Evolutionary conservation across 768 basidiomycete species (phyloP), one percentile per base, ranked within the genome.

Genomic region (Kwoniella mangroviensis): DNA sequence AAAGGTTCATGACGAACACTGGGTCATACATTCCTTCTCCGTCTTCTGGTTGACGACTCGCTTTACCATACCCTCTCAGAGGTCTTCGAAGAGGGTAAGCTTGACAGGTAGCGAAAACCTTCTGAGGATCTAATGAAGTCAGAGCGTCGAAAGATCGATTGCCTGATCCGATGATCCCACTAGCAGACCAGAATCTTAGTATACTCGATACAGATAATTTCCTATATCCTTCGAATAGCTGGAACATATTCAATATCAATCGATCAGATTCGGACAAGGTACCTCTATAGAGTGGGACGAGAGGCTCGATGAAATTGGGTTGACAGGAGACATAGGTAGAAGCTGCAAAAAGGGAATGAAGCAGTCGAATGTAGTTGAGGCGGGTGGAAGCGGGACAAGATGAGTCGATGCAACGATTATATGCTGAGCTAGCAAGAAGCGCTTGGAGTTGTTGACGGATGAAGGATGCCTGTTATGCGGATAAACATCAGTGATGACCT

Each of bases 281-380:
- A 1, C 91, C 95, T 10, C 87, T 83, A 79, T 98, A 98, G 1
- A 94, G 84, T 21, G 84, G 84, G 54, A 91, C 82, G 43, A 98
- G 85, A 1, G 92, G 92, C 56, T 92, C 89, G 54, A 95, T 84
- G 73, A 95, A 92, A 3, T 88, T 90, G 11, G 90, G 86, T 79
- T 96, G 95, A 76, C 92, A 95, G 2, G 93, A 91, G 75, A 93
- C 93, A 13, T 86, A 83, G 0, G 94, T 92, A 76, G 94, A 90
- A 15, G 90, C 86, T 65, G 87, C 82, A 85, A 95, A 97, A 1
- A 96, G 85, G 3, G 84, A 82, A 55, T 88, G 85, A 3, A 95
- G 83, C 1, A 92, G 82, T n/a, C 83, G 74, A 45, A 90, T 84
- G 34, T 91, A 78, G 2, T 85, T 83, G 24, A 87, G 85, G 22